Conservation (phyloP, 2,329 filamentous ascomycete genomes). For the Fusarium hostae region DNA sequence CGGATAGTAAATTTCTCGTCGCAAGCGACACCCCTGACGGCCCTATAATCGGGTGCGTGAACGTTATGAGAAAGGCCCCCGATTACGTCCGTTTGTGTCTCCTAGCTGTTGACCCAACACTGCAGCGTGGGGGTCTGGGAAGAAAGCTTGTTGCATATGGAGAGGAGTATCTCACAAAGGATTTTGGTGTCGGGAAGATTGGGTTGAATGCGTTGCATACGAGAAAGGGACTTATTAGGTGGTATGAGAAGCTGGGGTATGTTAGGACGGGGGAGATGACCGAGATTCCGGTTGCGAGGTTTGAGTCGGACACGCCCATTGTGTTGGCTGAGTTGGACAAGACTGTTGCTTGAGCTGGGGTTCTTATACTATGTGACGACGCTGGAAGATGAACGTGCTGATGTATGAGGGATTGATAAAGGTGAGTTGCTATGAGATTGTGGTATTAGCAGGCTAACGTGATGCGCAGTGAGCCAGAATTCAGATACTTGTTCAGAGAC, state of each 20-base stretch:
- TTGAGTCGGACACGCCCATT: constrained; percentile 41
- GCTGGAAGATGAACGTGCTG: not conserved
- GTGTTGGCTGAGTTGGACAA: constrained; percentile 52
- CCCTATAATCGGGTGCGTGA: constrained; percentile 44
- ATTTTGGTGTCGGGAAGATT: constrained; percentile 45
- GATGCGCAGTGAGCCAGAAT: not conserved
- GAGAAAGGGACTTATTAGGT: constrained; percentile 48
- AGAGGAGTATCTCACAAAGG: constrained; percentile 45
- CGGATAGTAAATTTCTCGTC: constrained; percentile 47
- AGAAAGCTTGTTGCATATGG: constrained; percentile 46
- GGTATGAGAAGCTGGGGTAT: constrained; percentile 52
- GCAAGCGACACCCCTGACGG: constrained; percentile 31
- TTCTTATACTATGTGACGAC: fast-evolving
- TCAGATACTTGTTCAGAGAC: not conserved
- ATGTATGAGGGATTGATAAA: not conserved
- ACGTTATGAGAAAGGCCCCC: constrained; percentile 41
- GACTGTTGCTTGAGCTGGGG: constrained; percentile 13
- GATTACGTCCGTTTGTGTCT: constrained; percentile 47
- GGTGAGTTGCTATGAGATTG: not conserved
- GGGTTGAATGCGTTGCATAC: constrained; percentile 50
- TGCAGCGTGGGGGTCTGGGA: constrained; percentile 50
- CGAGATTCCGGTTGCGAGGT: constrained; percentile 47
- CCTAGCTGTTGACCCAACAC: constrained; percentile 49
- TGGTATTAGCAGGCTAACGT: not conserved
- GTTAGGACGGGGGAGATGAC: constrained; percentile 48